Evolutionary conservation across 1,284 basidiomycete species (phyloP).

Genomic region (Apiotrichum gamsii): DNA sequence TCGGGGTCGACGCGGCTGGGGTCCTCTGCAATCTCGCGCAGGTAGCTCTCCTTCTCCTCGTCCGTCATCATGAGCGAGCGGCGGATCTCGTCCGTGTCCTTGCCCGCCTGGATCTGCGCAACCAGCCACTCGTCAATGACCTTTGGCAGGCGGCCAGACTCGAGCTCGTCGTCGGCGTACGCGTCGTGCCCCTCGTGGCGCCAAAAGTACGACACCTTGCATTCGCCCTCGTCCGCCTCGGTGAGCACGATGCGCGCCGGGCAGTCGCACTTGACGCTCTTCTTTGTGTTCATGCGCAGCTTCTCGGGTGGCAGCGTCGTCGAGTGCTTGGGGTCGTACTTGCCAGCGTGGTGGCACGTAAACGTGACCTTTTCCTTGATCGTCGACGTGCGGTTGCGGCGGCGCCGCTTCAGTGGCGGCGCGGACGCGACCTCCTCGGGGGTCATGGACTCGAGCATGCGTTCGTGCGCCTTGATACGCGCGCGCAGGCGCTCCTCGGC

Average conservation of each 20-base stretch:
- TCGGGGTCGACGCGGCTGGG: conserved; percentile 27
- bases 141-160: conserved; percentile 37
- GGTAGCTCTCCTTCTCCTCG: conserved; percentile 34
- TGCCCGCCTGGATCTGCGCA: conserved; percentile 35
- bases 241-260: conserved; percentile 38
- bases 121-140: conserved; percentile 42
- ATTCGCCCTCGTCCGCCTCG: conserved; percentile 35
- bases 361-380: conserved; percentile 43
- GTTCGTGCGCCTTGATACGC: conserved; percentile 36
- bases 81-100: conserved; percentile 38
- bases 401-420: conserved; percentile 36
- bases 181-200: conserved; percentile 44
- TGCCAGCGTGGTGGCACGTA: conserved; percentile 44
- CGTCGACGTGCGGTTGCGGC: conserved; percentile 30
- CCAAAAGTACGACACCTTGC: conserved; percentile 40
- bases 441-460: conserved; percentile 26
- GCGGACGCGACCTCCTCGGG: conserved; percentile 33
- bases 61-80: conserved; percentile 33
- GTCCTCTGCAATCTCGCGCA: conserved; percentile 31
- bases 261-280: conserved; percentile 44
- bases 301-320: conserved; percentile 33
- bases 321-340: conserved; percentile 38
- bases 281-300: conserved; percentile 42
- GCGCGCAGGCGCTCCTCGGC: conserved; percentile 39
- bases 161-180: conserved; percentile 32